Evolutionary conservation across 805 yeast genomes (phyloP).

Genomic region (Debaryomyces hansenii): DNA sequence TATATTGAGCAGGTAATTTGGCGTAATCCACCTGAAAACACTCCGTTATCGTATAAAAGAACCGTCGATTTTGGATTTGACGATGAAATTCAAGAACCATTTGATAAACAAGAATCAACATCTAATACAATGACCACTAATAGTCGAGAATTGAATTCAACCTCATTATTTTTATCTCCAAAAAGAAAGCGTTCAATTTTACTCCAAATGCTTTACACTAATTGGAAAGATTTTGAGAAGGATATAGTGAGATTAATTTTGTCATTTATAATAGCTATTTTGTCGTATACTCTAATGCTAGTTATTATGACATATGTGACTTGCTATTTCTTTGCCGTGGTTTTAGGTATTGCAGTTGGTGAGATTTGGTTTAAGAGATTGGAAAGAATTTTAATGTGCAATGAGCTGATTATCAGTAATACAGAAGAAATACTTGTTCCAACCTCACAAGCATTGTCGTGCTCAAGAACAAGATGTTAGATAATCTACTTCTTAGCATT

Average conservation of each 20-base stretch:
- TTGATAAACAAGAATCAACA: too few relatives aligned
- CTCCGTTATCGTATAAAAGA: too few relatives aligned
- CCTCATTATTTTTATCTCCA: too few relatives aligned
- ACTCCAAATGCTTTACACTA: slow-evolving; percentile 27
- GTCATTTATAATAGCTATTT: slow-evolving; percentile 57
- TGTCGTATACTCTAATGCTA: slow-evolving; percentile 66
- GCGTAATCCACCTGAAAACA: slow-evolving; percentile 30
- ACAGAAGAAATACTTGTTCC: too few relatives aligned
- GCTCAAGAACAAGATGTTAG: too few relatives aligned
- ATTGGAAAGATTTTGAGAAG: slow-evolving; percentile 36
- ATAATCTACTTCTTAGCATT: too few relatives aligned
- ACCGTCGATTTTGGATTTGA: slow-evolving; percentile 1
- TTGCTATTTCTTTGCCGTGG: slow-evolving; percentile 63
- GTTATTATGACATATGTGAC: slow-evolving; percentile 65
- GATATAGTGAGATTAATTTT: slow-evolving; percentile 54
- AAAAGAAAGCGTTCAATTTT: too few relatives aligned
- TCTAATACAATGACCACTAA: too few relatives aligned
- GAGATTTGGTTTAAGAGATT: slow-evolving; percentile 63
- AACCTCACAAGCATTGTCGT: too few relatives aligned
- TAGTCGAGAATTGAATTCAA: too few relatives aligned
- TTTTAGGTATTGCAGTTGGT: slow-evolving; percentile 60
- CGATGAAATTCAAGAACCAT: background rate
- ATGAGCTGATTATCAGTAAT: too few relatives aligned
- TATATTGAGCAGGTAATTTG: slow-evolving; percentile 61
- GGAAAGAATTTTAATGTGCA: slow-evolving; percentile 26